Percentiles rank a stretch among this genome's conserved stretches.
These are phyloP conservation scores for Coelastrella sp. DNA, from an alignment of 139 green algal genomes.

Conservation along the genomic window DNA sequence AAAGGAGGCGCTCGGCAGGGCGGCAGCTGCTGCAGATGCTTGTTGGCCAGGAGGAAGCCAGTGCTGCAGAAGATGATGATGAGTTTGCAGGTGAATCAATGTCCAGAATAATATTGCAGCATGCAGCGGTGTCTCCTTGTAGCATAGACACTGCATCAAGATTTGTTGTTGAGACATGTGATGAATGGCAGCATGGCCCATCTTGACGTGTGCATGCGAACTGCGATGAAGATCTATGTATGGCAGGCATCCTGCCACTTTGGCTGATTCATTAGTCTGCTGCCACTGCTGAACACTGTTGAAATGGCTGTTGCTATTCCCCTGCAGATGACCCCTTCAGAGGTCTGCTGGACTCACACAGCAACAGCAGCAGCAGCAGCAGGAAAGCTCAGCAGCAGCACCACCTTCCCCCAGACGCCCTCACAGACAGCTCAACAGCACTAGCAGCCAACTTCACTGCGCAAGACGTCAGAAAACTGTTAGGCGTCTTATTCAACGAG, in stretches of 20 bases:
- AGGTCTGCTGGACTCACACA: conserved; percentile 35
- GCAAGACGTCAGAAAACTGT: conserved; percentile 63
- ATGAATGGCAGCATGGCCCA: too few species aligned
- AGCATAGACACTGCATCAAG: too few species aligned
- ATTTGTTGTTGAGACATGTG: too few species aligned
- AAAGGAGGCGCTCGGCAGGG: conserved; percentile 10
- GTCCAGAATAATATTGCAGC: too few species aligned
- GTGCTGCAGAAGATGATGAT: background rate
- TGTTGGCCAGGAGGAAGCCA: background rate
- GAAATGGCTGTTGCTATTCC: background rate
- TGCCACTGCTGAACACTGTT: background rate
- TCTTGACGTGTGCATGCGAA: too few species aligned
- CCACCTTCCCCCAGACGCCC: background rate
- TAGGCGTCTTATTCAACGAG: conserved; percentile 59
- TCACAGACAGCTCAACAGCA: background rate
- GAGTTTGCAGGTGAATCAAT: background rate
- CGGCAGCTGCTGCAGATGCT: conserved; percentile 44
- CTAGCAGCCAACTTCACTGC: conserved; percentile 54
- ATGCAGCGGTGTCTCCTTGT: too few species aligned
- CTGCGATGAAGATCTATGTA: too few species aligned
- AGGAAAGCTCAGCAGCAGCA: background rate
- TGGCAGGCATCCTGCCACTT: background rate
- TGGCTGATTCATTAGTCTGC: background rate
- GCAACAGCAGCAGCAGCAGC: conserved; percentile 21
- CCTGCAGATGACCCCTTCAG: conserved; percentile 54